A percentile compares a stretch with the other conserved stretches of the same genome.
Conservation (phyloP, 495 filamentous ascomycete genomes). For the Penicillium waksmanii region DNA sequence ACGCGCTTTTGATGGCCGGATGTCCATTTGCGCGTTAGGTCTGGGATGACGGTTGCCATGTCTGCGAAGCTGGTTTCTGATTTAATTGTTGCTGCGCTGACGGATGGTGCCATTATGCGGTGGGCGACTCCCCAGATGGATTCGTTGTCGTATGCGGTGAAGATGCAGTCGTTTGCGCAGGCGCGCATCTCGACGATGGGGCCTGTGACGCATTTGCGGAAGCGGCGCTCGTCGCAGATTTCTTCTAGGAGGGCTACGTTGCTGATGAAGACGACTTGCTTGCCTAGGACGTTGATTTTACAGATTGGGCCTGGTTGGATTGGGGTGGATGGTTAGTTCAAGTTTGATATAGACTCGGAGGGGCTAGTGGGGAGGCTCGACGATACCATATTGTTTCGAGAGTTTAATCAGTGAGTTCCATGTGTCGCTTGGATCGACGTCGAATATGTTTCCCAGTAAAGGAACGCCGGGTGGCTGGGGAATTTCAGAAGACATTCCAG, state of each 20-base stretch:
- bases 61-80: slow-evolving; percentile 28
- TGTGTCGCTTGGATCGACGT: slow-evolving; percentile 63
- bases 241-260: slow-evolving; percentile 66
- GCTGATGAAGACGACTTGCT: slow-evolving; percentile 56
- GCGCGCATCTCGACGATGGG: slow-evolving; percentile 64
- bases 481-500: slow-evolving; percentile 50
- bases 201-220: slow-evolving; percentile 64
- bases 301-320: slow-evolving; percentile 64
- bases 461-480: slow-evolving; percentile 70
- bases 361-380: neutral
- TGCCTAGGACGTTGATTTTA: slow-evolving; percentile 61
- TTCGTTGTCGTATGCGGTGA: slow-evolving; percentile 67
- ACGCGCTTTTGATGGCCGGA: slow-evolving; percentile 20
- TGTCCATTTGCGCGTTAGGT: slow-evolving; percentile 32
- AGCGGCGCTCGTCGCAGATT: slow-evolving; percentile 71
- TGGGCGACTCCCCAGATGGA: slow-evolving; percentile 66
- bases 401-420: slow-evolving; percentile 65
- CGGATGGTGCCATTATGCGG: slow-evolving; percentile 31
- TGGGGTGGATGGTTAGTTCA: slow-evolving; percentile 16
- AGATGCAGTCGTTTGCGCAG: slow-evolving; percentile 71
- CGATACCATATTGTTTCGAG: slow-evolving; percentile 63
- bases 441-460: slow-evolving; percentile 68
- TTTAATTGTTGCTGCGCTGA: slow-evolving; percentile 15
- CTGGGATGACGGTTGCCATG: slow-evolving; percentile 32
- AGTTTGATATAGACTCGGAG: neutral